These are phyloP conservation scores for Oenanthe javanica DNA, from an alignment of 140 eudicot species.

Conservation along the genomic window DNA sequence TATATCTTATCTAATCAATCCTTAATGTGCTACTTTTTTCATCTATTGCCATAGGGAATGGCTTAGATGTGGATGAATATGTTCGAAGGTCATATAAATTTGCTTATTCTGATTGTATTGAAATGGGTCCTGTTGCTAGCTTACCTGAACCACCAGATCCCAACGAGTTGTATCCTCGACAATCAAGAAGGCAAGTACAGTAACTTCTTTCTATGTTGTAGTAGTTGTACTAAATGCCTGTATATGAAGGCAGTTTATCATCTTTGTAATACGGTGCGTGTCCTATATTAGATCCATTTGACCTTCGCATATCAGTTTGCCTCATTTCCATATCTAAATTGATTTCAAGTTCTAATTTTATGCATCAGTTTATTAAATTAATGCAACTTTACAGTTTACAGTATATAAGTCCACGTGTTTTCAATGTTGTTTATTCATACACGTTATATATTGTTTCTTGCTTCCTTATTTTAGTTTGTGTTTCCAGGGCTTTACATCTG, in stretches of 20 bases:
- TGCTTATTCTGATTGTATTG: constrained; percentile 96
- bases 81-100: constrained; percentile 88
- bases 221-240: neutral
- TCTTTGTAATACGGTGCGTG: neutral
- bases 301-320: neutral
- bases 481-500: constrained; percentile 84
- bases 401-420: neutral
- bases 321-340: neutral
- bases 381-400: neutral
- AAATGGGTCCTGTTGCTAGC: constrained; percentile 96
- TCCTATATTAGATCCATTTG: neutral
- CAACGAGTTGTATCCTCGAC: constrained; percentile 89
- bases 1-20: neutral
- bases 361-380: neutral
- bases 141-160: constrained; percentile 98
- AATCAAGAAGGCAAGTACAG: constrained; percentile 76
- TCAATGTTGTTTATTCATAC: neutral
- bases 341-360: neutral
- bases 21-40: neutral
- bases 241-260: neutral
- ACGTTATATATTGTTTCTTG: neutral
- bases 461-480: constrained; percentile 6
- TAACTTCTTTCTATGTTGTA: constrained; percentile 3
- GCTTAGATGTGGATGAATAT: constrained; percentile 95
- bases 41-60: constrained; percentile 53